Evolutionary conservation across 352 stramenopile genomes (phyloP).

Genomic region (Pythium oligandrum): DNA sequence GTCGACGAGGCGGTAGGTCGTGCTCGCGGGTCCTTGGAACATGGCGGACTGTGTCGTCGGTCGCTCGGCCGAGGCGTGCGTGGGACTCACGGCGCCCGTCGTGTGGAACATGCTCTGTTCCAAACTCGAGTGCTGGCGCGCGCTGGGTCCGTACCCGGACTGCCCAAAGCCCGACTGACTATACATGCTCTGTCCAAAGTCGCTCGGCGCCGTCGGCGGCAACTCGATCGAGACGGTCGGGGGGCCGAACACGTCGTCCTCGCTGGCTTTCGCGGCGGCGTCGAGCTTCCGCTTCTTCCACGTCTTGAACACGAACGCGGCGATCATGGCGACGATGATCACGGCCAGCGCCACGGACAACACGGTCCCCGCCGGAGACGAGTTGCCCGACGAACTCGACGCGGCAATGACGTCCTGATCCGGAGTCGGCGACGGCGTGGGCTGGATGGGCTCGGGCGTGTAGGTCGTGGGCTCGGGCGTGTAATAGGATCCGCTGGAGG

Average conservation of each 20-base stretch:
- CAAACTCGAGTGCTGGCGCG: no score
- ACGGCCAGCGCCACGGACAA: constrained; percentile 11
- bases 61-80: constrained; percentile 1
- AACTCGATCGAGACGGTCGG: constrained; percentile 19
- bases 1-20: constrained; percentile 16
- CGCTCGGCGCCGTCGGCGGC: constrained; percentile 10
- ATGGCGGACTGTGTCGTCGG: background rate
- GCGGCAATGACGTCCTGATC: no score
- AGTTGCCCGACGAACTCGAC: no score
- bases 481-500: constrained; percentile 3
- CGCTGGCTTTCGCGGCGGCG: constrained; percentile 8
- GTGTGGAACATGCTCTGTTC: no score
- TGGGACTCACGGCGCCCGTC: background rate
- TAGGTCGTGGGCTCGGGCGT: background rate
- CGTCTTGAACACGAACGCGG: constrained; percentile 1
- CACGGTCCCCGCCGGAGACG: background rate
- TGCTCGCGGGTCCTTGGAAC: constrained; percentile 14
- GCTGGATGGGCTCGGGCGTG: no score
- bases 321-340: constrained; percentile 4
- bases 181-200: constrained; percentile 13
- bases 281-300: constrained; percentile 2
- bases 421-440: no score
- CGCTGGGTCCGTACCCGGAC: no score
- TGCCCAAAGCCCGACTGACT: constrained; percentile 9
- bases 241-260: constrained; percentile 10